Evolutionary conservation across 2,329 filamentous ascomycete genomes (phyloP).

Genomic region (Botrytis aclada): DNA sequence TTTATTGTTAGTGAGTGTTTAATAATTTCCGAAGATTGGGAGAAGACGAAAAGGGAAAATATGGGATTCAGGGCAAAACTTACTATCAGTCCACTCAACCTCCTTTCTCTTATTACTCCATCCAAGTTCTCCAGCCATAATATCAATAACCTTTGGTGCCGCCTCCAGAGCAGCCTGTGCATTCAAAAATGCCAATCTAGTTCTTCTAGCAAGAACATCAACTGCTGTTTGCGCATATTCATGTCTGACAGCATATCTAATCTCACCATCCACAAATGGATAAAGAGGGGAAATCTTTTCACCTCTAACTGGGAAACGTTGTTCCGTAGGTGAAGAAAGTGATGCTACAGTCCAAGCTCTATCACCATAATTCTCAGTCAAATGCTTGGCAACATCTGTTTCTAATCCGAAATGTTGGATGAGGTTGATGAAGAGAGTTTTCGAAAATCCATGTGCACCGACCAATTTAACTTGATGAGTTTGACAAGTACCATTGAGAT

Average conservation of each 20-base stretch:
- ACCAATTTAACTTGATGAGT: conserved; percentile 79
- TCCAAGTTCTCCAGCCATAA: conserved; percentile 80
- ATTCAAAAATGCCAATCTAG: conserved; percentile 83
- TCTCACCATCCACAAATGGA: conserved; percentile 88
- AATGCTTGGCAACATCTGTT: conserved; percentile 86
- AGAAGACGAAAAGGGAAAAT: not conserved
- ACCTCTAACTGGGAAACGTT: conserved; percentile 79
- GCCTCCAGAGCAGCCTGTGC: conserved; percentile 87
- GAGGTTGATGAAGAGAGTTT: conserved; percentile 89
- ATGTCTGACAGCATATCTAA: conserved; percentile 81
- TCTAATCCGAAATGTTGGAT: conserved; percentile 92
- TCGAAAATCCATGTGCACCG: conserved; percentile 83
- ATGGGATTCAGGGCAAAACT: conserved; percentile 38
- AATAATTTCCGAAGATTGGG: not conserved
- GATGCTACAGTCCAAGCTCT: conserved; percentile 87
- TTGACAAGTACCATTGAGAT: conserved; percentile 71
- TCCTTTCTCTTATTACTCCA: conserved; percentile 75
- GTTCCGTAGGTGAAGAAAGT: conserved; percentile 71
- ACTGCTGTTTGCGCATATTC: conserved; percentile 91
- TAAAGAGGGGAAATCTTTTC: conserved; percentile 77
- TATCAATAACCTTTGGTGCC: conserved; percentile 79
- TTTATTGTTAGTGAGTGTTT: conserved; percentile 7
- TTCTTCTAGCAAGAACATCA: conserved; percentile 82
- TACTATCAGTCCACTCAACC: conserved; percentile 74
- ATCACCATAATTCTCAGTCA: conserved; percentile 85